Evolutionary conservation across 129 eudicot species (phyloP), one percentile per base, ranked within the genome.

Genomic region (Centaurea solstitialis): DNA sequence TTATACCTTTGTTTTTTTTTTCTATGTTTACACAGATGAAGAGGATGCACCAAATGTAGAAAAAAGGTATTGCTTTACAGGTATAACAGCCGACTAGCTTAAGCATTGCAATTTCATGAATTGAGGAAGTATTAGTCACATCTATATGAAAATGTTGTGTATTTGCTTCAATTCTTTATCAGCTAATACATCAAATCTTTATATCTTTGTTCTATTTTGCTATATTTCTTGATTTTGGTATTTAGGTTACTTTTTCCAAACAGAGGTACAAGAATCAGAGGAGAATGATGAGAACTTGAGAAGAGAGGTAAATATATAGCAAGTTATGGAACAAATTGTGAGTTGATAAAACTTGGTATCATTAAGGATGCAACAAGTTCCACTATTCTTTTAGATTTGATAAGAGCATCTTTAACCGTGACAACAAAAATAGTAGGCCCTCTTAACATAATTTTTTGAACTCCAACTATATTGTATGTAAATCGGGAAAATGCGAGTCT

Each of bases 241-340:
- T 67, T 22, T 66, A 22, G 8, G 53, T 6, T 11, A 24, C 1
- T 66, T 50, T 83, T 37, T 11, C 40, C 82, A 33, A 74, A 71
- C 89, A 95, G 99, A 95, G 70, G 84, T 89, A 77, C 95, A 95
- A 86, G 94, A 93, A 81, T 89, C 99, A 77, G 74, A 82, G 83
- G 97, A 89, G 68, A 74, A 76, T 71, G 85, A 87, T 78, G 98
- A 91, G 84, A 95, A 93, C n/a, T n/a, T 26, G 30, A 26, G 30
- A 26, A 26, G 93, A 91, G 86, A 84, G 98, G 99, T n/a, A 97
- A 95, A 53, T 95, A 93, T 59, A 75, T 95, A 26, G 1, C 4
- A 95, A 95, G 82, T 95, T 95, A 86, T 95, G 98, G 98, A 95
- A 95, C 72, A 98, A 95, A 59, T 93, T 91, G 99, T 98, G 69